Conservation (phyloP, 2,329 filamentous ascomycete species). For the Colletotrichum euphorbiae region DNA sequence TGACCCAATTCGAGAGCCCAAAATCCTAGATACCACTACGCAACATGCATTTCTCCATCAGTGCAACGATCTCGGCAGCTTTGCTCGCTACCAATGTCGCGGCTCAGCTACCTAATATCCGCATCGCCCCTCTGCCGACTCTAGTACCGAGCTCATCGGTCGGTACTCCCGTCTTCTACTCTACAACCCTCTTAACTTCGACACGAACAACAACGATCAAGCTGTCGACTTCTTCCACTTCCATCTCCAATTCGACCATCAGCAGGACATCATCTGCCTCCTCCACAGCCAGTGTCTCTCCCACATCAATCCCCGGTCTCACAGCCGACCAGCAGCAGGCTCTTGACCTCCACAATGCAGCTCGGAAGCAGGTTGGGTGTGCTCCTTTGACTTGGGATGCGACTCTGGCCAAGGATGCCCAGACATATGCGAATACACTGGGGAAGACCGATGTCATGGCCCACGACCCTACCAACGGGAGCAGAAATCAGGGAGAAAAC, state of each 20-base stretch:
- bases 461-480: not conserved
- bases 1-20: not conserved
- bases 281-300: not conserved
- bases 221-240: not conserved
- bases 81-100: not conserved
- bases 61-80: not conserved
- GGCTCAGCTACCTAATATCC: not conserved
- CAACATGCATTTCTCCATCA: conserved; percentile 7
- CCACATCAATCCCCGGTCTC: not conserved
- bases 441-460: not conserved
- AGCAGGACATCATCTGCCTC: not conserved
- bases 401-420: conserved; percentile 3
- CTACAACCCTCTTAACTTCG: not conserved
- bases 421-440: conserved; percentile 8
- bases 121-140: not conserved
- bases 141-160: not conserved
- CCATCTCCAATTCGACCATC: not conserved
- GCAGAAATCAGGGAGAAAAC: conserved; percentile 18
- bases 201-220: conserved; percentile 2
- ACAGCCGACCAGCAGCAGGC: conserved; percentile 19
- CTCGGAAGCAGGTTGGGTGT: not conserved
- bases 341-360: conserved; percentile 20
- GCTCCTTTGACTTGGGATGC: conserved; percentile 7
- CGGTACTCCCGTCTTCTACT: conserved; percentile 2
- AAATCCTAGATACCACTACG: not conserved